Evolutionary conservation across 108 stramenopile genomes (phyloP), one percentile per base, ranked within the genome.

Genomic region (Nitzschia sp.): DNA sequence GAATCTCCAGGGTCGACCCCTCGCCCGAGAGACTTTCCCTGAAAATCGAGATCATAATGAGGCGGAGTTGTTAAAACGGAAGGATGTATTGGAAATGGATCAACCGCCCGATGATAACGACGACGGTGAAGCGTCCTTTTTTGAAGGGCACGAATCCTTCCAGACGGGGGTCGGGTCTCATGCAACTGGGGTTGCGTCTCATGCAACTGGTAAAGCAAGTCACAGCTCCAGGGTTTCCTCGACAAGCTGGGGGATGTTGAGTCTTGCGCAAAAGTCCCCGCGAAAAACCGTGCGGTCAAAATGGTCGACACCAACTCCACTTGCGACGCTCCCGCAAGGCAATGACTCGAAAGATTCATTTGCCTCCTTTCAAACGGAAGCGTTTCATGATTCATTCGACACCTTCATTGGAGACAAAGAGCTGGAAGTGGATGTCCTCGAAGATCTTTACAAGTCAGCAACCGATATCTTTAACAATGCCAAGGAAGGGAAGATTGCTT

Each of bases 171-270:
- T 27, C n/a, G 32, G 21, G 32, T 27, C 57, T 1, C 57, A 58
- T 17, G 33, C 30, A 16, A 58, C 57, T n/a, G 57, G 32, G 19
- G 28, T 27, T 30, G 32, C 16, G 32, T 27, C 57, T 1, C 57
- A 58, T 17, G 33, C 30, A 16, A 61, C 36, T 44, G 60, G 60
- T 26, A 45, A 26, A 26, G 15, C 35, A 16, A 61, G 60, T 5
- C 36, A 44, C 21, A 22, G 11, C 38, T 61, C 60, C 2, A 41
- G 9, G 5, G 23, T 25, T 19, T 44, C 60, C 23, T 25, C 41
- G 23, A 41, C 64, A 31, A 65, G 64, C 28, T 65, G 64, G 64
- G 64, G 64, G 2, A 53, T 65, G 64, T 23, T 65, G n/a, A 65
- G 64, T 32, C 47, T 65, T 34, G 52, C 64, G 11, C 64, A 65